These are phyloP conservation scores for Aureobasidium sp. DNA, from an alignment of 2,329 filamentous ascomycete genomes.

Conservation along the genomic window DNA sequence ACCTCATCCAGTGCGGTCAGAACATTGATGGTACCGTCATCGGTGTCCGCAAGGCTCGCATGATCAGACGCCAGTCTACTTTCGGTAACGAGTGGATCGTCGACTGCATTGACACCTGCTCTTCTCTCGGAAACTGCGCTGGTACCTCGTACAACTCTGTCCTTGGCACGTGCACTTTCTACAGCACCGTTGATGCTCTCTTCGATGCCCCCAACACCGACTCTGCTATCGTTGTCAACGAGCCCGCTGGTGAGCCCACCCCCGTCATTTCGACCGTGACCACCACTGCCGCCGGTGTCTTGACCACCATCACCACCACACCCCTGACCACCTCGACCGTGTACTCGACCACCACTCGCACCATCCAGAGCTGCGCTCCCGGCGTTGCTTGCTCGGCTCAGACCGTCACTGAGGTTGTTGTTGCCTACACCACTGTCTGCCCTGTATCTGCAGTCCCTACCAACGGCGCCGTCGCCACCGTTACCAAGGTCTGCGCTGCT, in stretches of 20 bases:
- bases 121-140: background rate
- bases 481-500: constrained; percentile 8
- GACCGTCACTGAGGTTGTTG: constrained; percentile 15
- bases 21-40: background rate
- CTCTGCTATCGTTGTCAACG: constrained; percentile 6
- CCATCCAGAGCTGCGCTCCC: constrained; percentile 8
- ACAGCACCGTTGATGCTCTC: background rate
- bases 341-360: constrained; percentile 5
- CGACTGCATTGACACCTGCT: constrained; percentile 11
- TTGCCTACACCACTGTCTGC: constrained; percentile 15
- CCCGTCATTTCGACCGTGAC: background rate
- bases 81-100: constrained; percentile 9
- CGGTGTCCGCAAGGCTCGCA: constrained; percentile 10
- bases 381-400: constrained; percentile 7
- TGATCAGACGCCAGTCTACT: constrained; percentile 7
- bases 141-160: constrained; percentile 4
- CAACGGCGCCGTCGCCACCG: background rate
- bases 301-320: constrained; percentile 2
- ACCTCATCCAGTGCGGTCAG: background rate
- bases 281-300: background rate
- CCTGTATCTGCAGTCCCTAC: constrained; percentile 2
- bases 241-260: background rate
- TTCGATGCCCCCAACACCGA: background rate
- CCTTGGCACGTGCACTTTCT: constrained; percentile 4
- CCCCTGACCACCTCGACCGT: constrained; percentile 16